Evolutionary conservation across 116 monocot genomes (phyloP), one percentile per base, ranked within the genome.

Genomic region (Trichopus zeylanicus): DNA sequence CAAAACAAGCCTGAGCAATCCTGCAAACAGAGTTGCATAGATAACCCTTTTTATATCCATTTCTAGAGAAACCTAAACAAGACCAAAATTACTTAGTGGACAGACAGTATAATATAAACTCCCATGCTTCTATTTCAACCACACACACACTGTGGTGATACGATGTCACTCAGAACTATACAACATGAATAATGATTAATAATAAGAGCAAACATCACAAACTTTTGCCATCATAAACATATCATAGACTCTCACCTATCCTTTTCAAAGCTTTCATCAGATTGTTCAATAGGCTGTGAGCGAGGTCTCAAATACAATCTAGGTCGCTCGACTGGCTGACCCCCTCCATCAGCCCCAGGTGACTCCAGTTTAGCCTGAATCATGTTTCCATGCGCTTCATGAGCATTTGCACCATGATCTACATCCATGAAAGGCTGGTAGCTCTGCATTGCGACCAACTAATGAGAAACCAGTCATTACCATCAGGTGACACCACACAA

Each of bases 281-380:
- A 62, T 29, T 73, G 75, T 23, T 73, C 81, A 48, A 73, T 22
- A 51, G 74, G 67, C 42, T 79, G 82, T 13, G 81, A 77, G 15
- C 95, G 80, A 10, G 95, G 90, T 62, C 81, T 87, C 38, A 90
- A 61, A 70, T 84, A 90, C 81, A 95, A 67, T 48, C 59, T 78
- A 23, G 90, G 90, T 5, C 87, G 89, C 22, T 90, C 95, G 54
- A 31, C 69, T 37, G 54, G 63, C 58, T 12, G 60, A 33, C 35
- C 62, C 21, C 60, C 67, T 7, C 38, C 63, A 60, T 78, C 84
- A 51, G 56, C 47, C 21, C 75, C 82, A 46, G 63, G 57, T 48
- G 72, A 73, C 3, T 61, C 65, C 47, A 61, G 67, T 57, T 70
- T 82, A 26, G 25, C 26, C 33, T 66, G 29, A 55, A 54, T 64